Conservation (phyloP, 2,329 filamentous ascomycete species). For the Scedosporium aurantiacum region DNA sequence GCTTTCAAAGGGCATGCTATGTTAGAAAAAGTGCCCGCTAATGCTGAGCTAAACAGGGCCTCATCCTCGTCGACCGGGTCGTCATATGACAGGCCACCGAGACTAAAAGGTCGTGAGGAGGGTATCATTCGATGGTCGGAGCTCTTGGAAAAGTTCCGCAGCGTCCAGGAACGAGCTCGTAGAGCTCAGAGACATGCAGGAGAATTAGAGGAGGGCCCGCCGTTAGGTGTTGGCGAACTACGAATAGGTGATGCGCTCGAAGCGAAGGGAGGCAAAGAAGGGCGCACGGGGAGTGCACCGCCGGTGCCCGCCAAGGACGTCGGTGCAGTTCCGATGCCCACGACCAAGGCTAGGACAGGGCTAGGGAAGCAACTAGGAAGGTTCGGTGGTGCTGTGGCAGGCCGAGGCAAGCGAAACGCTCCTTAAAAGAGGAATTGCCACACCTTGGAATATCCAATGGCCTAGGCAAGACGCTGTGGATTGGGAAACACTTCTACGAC, state of each 20-base stretch:
- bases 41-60: constrained; percentile 9
- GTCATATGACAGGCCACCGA: constrained; percentile 62
- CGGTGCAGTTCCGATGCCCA: constrained; percentile 27
- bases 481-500: too few species aligned
- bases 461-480: too few species aligned
- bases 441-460: too few species aligned
- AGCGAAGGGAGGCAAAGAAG: constrained; percentile 31
- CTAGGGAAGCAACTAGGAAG: constrained; percentile 59
- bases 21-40: background rate
- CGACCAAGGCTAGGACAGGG: constrained; percentile 45
- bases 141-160: constrained; percentile 86
- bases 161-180: constrained; percentile 76
- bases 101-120: constrained; percentile 74
- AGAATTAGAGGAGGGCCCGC: constrained; percentile 36
- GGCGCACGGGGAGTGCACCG: constrained; percentile 20
- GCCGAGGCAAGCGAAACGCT: constrained; percentile 43
- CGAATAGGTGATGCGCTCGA: constrained; percentile 29
- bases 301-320: constrained; percentile 40
- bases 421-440: background rate
- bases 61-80: constrained; percentile 31
- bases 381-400: constrained; percentile 59
- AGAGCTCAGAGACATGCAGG: constrained; percentile 51
- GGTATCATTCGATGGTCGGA: constrained; percentile 83
- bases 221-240: constrained; percentile 31
- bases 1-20: background rate